These are phyloP conservation scores for Colletotrichum cereale DNA, from an alignment of 2,329 filamentous ascomycete genomes.

Conservation along the genomic window DNA sequence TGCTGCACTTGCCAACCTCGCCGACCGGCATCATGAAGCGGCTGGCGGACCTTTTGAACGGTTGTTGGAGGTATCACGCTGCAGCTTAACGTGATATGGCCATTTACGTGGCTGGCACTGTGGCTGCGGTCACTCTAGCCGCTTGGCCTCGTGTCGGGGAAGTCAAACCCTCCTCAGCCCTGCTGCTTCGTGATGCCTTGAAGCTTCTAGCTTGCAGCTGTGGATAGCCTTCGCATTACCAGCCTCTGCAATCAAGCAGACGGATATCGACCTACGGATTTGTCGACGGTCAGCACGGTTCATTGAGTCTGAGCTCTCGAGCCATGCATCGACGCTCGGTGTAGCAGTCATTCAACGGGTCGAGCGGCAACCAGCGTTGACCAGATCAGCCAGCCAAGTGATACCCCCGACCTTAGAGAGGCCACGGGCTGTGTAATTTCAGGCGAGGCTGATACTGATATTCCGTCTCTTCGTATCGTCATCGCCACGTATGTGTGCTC, in stretches of 20 bases:
- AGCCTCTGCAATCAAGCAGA: conserved; percentile 3
- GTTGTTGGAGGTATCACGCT: not conserved
- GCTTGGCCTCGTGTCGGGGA: not conserved
- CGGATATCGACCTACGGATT: not conserved
- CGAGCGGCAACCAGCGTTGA: conserved; percentile 25
- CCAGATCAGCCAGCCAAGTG: conserved; percentile 46
- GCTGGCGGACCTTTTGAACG: not conserved
- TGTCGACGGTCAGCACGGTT: conserved; percentile 3
- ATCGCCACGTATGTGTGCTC: not conserved
- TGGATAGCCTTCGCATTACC: conserved; percentile 1
- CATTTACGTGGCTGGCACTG: conserved; percentile 8
- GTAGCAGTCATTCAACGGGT: conserved; percentile 24
- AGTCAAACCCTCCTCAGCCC: conserved; percentile 4
- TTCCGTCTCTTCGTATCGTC: not conserved
- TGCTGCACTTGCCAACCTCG: not conserved
- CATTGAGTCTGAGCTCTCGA: not conserved
- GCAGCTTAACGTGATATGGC: conserved; percentile 4
- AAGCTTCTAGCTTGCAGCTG: conserved; percentile 3
- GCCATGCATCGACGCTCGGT: conserved; percentile 43
- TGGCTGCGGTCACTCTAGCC: not conserved
- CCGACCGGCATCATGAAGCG: not conserved
- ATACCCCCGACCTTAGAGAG: conserved; percentile 47
- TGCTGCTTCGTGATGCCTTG: not conserved
- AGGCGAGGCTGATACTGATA: not conserved
- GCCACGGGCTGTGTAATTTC: not conserved